A percentile compares a stretch with the other conserved stretches of the same genome.
These are phyloP conservation scores for Calocybe gambosa DNA, from an alignment of 1,284 basidiomycete genomes.

Conservation along the genomic window DNA sequence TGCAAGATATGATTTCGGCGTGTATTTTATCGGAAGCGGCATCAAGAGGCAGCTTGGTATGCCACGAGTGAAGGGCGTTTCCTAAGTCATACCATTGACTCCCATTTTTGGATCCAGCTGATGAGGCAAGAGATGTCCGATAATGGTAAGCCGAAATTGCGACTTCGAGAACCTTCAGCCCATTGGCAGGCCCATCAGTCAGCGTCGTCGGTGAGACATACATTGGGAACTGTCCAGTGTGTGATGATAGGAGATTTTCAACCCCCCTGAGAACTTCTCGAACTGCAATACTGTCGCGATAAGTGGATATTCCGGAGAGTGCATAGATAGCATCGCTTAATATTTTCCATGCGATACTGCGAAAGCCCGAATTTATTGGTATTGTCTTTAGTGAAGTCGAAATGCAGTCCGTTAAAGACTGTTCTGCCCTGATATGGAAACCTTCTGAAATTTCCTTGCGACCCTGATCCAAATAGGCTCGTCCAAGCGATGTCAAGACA, in stretches of 20 bases:
- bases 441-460: conserved; percentile 60
- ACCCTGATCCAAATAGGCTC: conserved; percentile 72
- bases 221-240: conserved; percentile 30
- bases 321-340: conserved; percentile 74
- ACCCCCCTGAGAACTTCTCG: conserved; percentile 31
- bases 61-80: conserved; percentile 56
- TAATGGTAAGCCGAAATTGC: conserved; percentile 70
- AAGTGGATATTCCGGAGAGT: conserved; percentile 45
- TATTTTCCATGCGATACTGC: conserved; percentile 81
- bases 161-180: conserved; percentile 43
- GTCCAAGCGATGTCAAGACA: conserved; percentile 69
- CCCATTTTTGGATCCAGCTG: conserved; percentile 41
- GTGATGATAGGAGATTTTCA: conserved; percentile 31
- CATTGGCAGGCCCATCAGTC: conserved; percentile 22
- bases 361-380: conserved; percentile 52
- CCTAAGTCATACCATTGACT: conserved; percentile 79
- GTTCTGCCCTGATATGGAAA: conserved; percentile 70
- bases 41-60: conserved; percentile 26
- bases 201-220: conserved; percentile 7
- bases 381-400: conserved; percentile 52
- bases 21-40: conserved; percentile 29
- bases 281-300: conserved; percentile 36
- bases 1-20: conserved; percentile 53
- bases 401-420: conserved; percentile 63
- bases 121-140: conserved; percentile 62